Conservation (phyloP, 257 asterid species). For the Przewalskia tangutica region DNA sequence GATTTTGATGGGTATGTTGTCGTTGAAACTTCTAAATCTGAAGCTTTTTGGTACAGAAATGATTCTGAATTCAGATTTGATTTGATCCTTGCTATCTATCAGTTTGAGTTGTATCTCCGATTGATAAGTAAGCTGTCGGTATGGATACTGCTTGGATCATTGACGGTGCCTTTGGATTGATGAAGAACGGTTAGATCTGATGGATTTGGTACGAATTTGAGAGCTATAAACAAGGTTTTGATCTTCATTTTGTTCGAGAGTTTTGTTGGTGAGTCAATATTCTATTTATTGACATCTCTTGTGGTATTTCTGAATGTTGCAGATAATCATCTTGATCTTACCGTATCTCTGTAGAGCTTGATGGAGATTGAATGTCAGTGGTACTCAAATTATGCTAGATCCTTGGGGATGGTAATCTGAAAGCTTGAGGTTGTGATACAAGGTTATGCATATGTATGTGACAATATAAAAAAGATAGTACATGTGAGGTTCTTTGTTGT, state of each 20-base stretch:
- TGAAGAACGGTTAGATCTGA: background rate
- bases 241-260: background rate
- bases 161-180: too few species aligned
- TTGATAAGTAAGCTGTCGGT: too few species aligned
- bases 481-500: background rate
- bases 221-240: background rate
- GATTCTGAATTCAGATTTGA: too few species aligned
- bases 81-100: background rate
- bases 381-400: background rate
- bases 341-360: background rate
- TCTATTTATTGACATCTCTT: background rate
- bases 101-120: background rate
- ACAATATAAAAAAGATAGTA: background rate
- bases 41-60: too few species aligned
- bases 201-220: background rate
- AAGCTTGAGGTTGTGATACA: background rate
- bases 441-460: background rate
- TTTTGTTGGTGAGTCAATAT: background rate
- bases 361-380: background rate
- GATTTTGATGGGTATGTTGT: too few species aligned
- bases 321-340: background rate
- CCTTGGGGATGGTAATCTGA: background rate
- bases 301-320: background rate
- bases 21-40: too few species aligned
- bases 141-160: too few species aligned